Conservation (phyloP, 192 early-diverging fungal species). For the Entrophospora sp. region DNA sequence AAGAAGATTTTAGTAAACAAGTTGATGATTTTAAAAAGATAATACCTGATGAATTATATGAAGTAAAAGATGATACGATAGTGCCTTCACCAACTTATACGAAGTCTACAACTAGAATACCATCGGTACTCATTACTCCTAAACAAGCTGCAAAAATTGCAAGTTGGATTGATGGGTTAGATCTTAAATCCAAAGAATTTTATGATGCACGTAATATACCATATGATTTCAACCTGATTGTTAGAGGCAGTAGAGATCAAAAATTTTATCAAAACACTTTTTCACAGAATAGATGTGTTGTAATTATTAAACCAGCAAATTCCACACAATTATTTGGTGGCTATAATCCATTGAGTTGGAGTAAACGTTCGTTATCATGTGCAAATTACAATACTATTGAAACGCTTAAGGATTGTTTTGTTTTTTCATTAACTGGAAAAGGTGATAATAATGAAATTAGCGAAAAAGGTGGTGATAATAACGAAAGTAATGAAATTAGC, state of each 20-base stretch:
- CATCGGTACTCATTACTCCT: no score
- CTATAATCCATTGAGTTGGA: conserved; percentile 15
- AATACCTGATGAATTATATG: no score
- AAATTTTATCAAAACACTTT: neutral
- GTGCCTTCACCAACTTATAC: no score
- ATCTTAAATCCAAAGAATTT: neutral
- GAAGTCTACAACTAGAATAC: no score
- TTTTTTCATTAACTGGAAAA: neutral
- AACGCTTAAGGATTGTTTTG: conserved; percentile 5
- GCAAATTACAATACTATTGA: conserved; percentile 1
- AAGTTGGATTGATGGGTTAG: conserved; percentile 18
- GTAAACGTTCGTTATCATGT: neutral
- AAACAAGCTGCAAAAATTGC: conserved; percentile 2
- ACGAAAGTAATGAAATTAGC: no score
- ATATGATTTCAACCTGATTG: conserved; percentile 1
- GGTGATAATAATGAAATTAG: neutral
- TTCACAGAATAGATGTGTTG: neutral
- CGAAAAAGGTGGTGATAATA: no score
- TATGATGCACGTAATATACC: neutral
- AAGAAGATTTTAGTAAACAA: no score
- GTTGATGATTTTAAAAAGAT: no score
- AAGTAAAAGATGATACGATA: no score
- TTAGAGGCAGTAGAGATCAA: conserved; percentile 5
- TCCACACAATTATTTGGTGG: conserved; percentile 3
- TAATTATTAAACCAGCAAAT: conserved; percentile 4